phyloP scores from a whole-genome alignment of 768 basidiomycete species.

The Lactarius akahatsu region DNA sequence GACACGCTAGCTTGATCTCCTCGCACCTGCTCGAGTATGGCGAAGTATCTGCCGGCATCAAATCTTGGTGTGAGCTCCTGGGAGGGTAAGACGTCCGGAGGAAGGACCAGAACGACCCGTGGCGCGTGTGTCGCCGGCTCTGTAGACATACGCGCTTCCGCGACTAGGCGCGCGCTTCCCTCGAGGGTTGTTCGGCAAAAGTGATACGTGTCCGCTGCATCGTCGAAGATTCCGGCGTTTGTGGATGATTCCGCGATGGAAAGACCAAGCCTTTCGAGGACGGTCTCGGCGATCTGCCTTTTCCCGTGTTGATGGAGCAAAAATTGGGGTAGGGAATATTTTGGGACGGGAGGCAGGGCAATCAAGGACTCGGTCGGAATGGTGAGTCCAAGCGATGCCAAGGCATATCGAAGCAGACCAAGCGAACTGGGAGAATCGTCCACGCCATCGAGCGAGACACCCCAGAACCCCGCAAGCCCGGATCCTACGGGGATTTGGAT shows the following conservation, averaged over 20 bases:
- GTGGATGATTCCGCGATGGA: constrained; percentile 27
- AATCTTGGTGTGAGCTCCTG: constrained; percentile 68
- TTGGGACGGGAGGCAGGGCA: constrained; percentile 44
- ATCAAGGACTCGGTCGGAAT: constrained; percentile 9
- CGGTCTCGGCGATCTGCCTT: constrained; percentile 41
- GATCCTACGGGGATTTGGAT: constrained; percentile 22
- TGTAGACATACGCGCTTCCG: constrained; percentile 39
- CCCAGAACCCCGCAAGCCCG: constrained; percentile 24
- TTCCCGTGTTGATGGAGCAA: constrained; percentile 49
- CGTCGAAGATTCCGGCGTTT: constrained; percentile 45
- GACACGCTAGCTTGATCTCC: constrained; percentile 33
- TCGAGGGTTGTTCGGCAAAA: constrained; percentile 44
- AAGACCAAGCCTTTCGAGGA: constrained; percentile 40
- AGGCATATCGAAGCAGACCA: constrained; percentile 17
- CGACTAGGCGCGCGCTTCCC: constrained; percentile 37
- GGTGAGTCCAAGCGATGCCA: constrained; percentile 36
- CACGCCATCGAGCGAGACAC: constrained; percentile 12
- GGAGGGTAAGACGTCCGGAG: constrained; percentile 49
- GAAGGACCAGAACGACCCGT: constrained; percentile 46
- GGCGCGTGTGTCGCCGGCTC: constrained; percentile 30
- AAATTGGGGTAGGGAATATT: constrained; percentile 54
- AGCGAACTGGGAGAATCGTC: background rate
- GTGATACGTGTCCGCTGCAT: constrained; percentile 68
- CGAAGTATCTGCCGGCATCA: constrained; percentile 61
- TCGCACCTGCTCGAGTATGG: constrained; percentile 42